Evolutionary conservation across 768 basidiomycete species (phyloP), one percentile per base, ranked within the genome.

Genomic region (Mycena venus): DNA sequence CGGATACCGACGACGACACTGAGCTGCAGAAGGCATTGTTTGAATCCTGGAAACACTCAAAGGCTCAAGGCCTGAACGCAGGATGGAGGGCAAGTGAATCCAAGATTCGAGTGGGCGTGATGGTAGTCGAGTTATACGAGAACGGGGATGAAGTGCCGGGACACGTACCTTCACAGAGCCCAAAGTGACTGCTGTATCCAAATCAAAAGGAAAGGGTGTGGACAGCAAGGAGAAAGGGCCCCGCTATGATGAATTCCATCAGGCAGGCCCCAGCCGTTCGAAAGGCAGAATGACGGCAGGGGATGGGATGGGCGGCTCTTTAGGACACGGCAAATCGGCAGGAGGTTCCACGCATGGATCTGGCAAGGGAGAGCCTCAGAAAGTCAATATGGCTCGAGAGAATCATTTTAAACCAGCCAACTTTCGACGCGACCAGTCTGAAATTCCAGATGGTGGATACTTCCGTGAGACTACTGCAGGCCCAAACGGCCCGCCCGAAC

Each of bases 371-470:
- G 19, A 44, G 42, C 4, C 42, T 14, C 12, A 44, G 51, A 53
- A 25, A 53, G 11, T 17, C 15, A 17, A 42, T 14, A 9, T 42
- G 51, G 51, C 51, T 4, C 3, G 27, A 14, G 51, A 53, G 29
- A 25, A 53, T 25, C 51, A 53, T 53, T 53, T 53, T 15, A 29
- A 53, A 53, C 51, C 51, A 8, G 51, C 51, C 9, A 56, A 70
- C 56, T 73, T 73, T 27, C 23, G 36, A 4, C 56, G 72, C 2
- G 59, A 67, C 1, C 17, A 27, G 0, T 55, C 71, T 1, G 71
- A 73, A 40, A 73, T 73, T 15, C 71, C 71, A 17, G 59, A 40
- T 4, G 72, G 72, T 1, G 72, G 72, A 1, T 67, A 51, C 14
- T 73, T 60, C 29, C 56, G 66, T 0, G 63, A 40, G 8, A 63